Conservation (phyloP, 139 green algal species). For the Haematococcus sp. region DNA sequence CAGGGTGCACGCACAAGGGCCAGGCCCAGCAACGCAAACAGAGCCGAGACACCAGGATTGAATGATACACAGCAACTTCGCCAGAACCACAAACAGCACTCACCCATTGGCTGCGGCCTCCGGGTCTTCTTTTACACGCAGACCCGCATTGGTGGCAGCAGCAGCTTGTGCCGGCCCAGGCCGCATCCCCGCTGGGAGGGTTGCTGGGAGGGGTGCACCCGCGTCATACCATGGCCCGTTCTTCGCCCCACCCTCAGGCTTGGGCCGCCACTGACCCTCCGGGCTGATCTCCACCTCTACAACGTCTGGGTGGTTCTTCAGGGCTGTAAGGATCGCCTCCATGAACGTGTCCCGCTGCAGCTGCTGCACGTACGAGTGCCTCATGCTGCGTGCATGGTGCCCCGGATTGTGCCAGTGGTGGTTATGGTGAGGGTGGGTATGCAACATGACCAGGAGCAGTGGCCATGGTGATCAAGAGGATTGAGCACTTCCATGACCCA, state of each 20-base stretch:
- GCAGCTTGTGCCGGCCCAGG: too few species aligned
- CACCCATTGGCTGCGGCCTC: background rate
- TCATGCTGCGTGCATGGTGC: conserved; percentile 21
- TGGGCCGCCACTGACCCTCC: conserved; percentile 32
- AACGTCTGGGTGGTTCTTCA: conserved; percentile 12
- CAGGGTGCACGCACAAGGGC: too few species aligned
- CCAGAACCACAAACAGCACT: too few species aligned
- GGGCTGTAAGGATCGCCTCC: conserved; percentile 11
- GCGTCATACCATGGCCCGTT: conserved; percentile 5
- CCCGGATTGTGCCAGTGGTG: too few species aligned
- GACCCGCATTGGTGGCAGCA: too few species aligned
- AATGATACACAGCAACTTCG: too few species aligned
- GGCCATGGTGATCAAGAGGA: too few species aligned
- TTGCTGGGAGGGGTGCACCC: background rate
- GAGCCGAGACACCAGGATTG: too few species aligned
- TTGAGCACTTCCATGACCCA: background rate
- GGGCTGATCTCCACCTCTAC: conserved; percentile 34
- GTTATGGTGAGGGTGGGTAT: background rate
- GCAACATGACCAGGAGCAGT: too few species aligned
- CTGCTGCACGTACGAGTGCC: conserved; percentile 15
- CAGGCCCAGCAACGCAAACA: too few species aligned
- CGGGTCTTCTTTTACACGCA: background rate
- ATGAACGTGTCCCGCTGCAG: conserved; percentile 38
- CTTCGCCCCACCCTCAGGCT: background rate
- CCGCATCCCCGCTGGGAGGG: too few species aligned